Evolutionary conservation across 192 early-diverging fungal genomes (phyloP), one percentile per base, ranked within the genome.

Genomic region (Glomus cerebriforme): DNA sequence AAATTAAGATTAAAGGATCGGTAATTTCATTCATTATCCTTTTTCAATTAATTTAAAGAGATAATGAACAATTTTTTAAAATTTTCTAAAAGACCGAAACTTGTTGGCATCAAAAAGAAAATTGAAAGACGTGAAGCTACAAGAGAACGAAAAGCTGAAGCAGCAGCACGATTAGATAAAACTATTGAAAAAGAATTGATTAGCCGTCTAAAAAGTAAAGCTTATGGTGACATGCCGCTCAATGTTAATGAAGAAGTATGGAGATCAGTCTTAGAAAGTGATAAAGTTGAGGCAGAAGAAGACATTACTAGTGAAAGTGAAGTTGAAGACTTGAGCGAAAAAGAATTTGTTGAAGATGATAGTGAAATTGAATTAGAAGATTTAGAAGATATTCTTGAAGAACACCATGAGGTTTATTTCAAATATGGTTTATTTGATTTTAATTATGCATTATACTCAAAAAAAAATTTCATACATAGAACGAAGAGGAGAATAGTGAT

Each of bases 171-270:
- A 70, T 86, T 99, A 73, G 96, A 98, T 65, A 90, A 92, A 83
- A 88, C 91, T 3, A 98, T 99, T 80, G 97, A 98, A 80, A 97
- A 97, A 87, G 97, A 99, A 85, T 87, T 99, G 75, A 86, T 99
- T 80, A 93, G 95, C 74, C 88, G 97, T 59, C 86, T 99, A 73
- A 93, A 92, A 89, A 93, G 86, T 85, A 96, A 96, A 84, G 94
- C 97, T 1, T 99, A 99, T 83, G 97, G 94, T 59, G 97, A 99
- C 81, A 93, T 90, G 47, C 96, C 97, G n/a, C 89, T 99, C 66
- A 99, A 99, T 83, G 95, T 96, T 80, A 92, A 93, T 78, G 92
- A 96, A 82, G 86, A 89, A 43, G 93, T 95, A 24, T 99, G 97
- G 92, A 90, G 88, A 79, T 91, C 94, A 83, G 93, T 96, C 22